A percentile compares a stretch with the other conserved stretches of the same genome.
Evolutionary conservation across 768 basidiomycete species (phyloP).

Genomic region (Collybiopsis confluens): DNA sequence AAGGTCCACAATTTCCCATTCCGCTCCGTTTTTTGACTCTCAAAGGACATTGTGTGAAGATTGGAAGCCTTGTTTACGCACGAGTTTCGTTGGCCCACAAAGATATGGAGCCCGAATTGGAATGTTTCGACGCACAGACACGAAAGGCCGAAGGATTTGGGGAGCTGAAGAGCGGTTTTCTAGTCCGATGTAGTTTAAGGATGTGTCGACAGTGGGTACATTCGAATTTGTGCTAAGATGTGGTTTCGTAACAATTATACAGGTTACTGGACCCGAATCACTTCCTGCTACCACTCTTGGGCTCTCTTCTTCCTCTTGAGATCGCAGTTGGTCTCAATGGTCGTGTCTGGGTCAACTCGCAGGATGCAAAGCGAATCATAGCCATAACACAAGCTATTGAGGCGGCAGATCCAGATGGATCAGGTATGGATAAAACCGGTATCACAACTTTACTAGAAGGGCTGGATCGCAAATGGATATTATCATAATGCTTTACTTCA

Average conservation of each 20-base stretch:
- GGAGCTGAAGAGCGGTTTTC: conserved; percentile 85
- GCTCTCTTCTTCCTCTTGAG: conserved; percentile 81
- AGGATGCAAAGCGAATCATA: conserved; percentile 70
- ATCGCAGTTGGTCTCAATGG: conserved; percentile 90
- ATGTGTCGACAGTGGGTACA: conserved; percentile 78
- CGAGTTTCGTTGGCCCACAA: conserved; percentile 91
- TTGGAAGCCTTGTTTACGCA: conserved; percentile 88
- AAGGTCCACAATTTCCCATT: conserved; percentile 47
- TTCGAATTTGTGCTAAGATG: background rate
- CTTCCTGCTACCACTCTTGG: conserved; percentile 78
- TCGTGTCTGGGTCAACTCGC: conserved; percentile 82
- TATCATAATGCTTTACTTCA: background rate
- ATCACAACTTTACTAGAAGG: conserved; percentile 48
- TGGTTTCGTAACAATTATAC: background rate
- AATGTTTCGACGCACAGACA: conserved; percentile 93
- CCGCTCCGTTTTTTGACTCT: too few species aligned
- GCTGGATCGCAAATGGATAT: conserved; percentile 1
- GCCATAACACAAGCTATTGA: conserved; percentile 77
- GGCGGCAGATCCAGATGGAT: conserved; percentile 72
- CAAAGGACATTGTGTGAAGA: too few species aligned
- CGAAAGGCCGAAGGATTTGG: conserved; percentile 92
- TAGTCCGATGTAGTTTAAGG: conserved; percentile 76
- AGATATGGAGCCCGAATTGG: conserved; percentile 97
- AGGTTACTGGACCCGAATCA: conserved; percentile 75
- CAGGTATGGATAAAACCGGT: conserved; percentile 50